phyloP scores from a whole-genome alignment of 2,329 filamentous ascomycete species.

The Phoma sp. region DNA sequence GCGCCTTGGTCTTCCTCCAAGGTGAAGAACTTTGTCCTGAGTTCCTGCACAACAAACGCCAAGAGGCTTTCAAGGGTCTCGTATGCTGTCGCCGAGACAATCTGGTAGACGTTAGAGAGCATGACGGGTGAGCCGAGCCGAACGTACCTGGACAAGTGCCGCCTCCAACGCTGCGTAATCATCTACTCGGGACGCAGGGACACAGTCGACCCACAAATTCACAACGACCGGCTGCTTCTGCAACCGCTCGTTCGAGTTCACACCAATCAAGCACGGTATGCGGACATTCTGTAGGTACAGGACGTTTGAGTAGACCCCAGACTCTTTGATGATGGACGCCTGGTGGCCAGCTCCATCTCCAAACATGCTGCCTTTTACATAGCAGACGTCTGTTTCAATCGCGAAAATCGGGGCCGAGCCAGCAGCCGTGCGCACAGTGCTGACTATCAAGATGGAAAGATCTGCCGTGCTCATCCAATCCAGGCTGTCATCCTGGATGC shows the following conservation, averaged over 20 bases:
- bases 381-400: slow-evolving; percentile 61
- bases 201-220: slow-evolving; percentile 67
- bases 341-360: slow-evolving; percentile 66
- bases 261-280: slow-evolving; percentile 73
- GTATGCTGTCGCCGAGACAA: slow-evolving; percentile 53
- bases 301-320: slow-evolving; percentile 29
- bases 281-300: slow-evolving; percentile 65
- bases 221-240: slow-evolving; percentile 71
- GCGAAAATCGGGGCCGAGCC: slow-evolving; percentile 42
- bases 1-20: slow-evolving; percentile 49
- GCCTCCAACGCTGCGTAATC: slow-evolving; percentile 64
- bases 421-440: slow-evolving; percentile 31
- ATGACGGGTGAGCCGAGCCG: background rate
- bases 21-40: slow-evolving; percentile 51
- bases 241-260: slow-evolving; percentile 74
- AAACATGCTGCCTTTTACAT: slow-evolving; percentile 74
- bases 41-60: slow-evolving; percentile 50
- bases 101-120: slow-evolving; percentile 38
- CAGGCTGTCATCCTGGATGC: slow-evolving; percentile 45
- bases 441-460: slow-evolving; percentile 25
- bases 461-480: slow-evolving; percentile 37
- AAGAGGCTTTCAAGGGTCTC: slow-evolving; percentile 58
- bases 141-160: slow-evolving; percentile 67
- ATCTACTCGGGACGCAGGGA: slow-evolving; percentile 55
- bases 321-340: slow-evolving; percentile 36